Evolutionary conservation across 208 protist genomes (phyloP), one percentile per base, ranked within the genome.

Genomic region (Leishmania major): DNA sequence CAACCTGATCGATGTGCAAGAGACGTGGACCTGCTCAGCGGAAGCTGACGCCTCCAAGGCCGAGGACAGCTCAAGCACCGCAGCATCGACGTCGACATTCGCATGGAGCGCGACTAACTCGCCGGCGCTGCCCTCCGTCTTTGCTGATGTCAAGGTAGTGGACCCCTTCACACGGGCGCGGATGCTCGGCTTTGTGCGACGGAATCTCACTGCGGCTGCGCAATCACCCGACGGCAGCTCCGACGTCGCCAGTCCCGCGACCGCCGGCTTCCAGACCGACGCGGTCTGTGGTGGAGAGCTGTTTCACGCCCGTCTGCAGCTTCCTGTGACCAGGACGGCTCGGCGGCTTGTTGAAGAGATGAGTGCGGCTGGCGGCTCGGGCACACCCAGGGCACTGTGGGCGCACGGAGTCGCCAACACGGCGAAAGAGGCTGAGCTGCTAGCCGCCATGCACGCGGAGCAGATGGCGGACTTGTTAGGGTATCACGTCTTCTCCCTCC

Each of bases 401-500:
- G 95, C 93, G 37, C 95, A 98, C 83, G 95, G 93, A 19, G 83
- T 97, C 6, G 90, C 93, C 7, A 90, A 86, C 81, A 90, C 89
- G 31, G 83, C 75, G 8, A 96, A 95, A 78, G 89, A 96, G 49
- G 95, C 93, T 10, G 95, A 98, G 78, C 55, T 90, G 71, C 88
- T 96, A 19, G 95, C 95, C 0, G 90, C 93, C 28, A 96, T 96
- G 95, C 95, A 96, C 81, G 95, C 93, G 1, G 92, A 96, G 73
- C 90, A 91, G 73, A 93, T 96, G 53, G 95, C 96, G 75, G 95
- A 97, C 82, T 87, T 85, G 53, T 91, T 97, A 62, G 93, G 95
- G 47, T 95, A 96, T 77, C 93, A 95, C 77, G 91, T 98, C 55
- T 98, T 96, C 86, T 94, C 87, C 28, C 87, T 98, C 43, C 90